phyloP scores from a whole-genome alignment of 805 yeast species.

The Zygosaccharomyces pseudorouxii region DNA sequence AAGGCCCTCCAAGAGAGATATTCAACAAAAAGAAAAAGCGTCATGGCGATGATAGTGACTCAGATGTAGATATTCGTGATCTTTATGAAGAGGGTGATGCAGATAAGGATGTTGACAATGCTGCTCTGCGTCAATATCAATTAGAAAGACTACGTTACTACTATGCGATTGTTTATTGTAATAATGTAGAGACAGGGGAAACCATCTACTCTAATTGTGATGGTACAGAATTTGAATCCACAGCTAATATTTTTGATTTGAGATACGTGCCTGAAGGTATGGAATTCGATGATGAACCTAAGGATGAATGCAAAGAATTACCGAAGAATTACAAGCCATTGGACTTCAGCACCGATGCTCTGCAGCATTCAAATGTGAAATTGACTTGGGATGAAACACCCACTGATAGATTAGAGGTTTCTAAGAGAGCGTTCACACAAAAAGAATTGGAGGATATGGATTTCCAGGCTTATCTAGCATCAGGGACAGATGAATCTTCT shows the following conservation, averaged over 20 bases:
- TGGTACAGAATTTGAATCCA: slow-evolving; percentile 92
- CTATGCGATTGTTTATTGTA: slow-evolving; percentile 87
- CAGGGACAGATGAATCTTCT: slow-evolving; percentile 57
- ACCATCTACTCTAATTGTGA: slow-evolving; percentile 82
- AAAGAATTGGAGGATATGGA: slow-evolving; percentile 89
- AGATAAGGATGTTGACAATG: slow-evolving; percentile 77
- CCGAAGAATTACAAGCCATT: slow-evolving; percentile 78
- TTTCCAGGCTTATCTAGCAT: slow-evolving; percentile 86
- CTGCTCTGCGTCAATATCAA: slow-evolving; percentile 82
- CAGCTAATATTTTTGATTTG: slow-evolving; percentile 89
- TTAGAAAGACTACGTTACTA: slow-evolving; percentile 87
- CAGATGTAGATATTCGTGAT: slow-evolving; percentile 61
- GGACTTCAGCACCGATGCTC: slow-evolving; percentile 85
- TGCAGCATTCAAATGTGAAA: slow-evolving; percentile 93
- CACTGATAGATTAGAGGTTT: slow-evolving; percentile 69
- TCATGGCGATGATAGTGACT: slow-evolving; percentile 43
- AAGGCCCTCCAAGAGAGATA: slow-evolving; percentile 88
- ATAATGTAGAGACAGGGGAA: slow-evolving; percentile 63
- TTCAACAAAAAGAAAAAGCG: slow-evolving; percentile 47
- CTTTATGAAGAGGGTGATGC: slow-evolving; percentile 78
- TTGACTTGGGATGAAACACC: slow-evolving; percentile 99
- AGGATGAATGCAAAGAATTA: slow-evolving; percentile 65
- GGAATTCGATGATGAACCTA: slow-evolving; percentile 74
- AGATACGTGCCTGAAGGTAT: slow-evolving; percentile 91
- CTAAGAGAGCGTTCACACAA: slow-evolving; percentile 79